These are phyloP conservation scores for Talaromyces piceae DNA, from an alignment of 2,329 filamentous ascomycete species.

Conservation along the genomic window DNA sequence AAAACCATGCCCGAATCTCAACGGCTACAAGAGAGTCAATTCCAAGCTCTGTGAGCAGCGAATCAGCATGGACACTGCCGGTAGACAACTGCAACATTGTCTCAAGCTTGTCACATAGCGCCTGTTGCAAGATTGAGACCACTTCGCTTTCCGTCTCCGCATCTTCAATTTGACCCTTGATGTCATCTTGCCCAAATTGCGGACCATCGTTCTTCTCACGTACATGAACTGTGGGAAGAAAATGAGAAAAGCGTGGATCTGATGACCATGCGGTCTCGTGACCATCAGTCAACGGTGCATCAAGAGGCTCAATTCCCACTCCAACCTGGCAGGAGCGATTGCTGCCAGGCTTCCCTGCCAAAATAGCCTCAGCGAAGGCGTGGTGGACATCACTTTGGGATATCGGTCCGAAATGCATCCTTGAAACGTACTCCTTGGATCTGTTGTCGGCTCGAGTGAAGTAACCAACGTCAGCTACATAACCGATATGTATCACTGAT, in stretches of 20 bases:
- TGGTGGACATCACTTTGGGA: not conserved
- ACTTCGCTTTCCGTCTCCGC: not conserved
- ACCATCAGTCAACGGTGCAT: not conserved
- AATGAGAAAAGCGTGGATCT: not conserved
- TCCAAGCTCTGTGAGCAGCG: constrained; percentile 13
- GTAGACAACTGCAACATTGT: not conserved
- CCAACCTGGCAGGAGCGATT: constrained; percentile 14
- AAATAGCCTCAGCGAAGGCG: not conserved
- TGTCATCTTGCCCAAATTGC: not conserved
- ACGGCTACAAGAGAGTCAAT: constrained; percentile 15
- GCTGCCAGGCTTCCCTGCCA: not conserved
- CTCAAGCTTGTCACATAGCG: not conserved
- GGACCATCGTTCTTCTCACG: not conserved
- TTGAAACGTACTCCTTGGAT: not conserved
- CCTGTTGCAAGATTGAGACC: not conserved
- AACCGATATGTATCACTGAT: not conserved
- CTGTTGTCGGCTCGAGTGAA: not conserved
- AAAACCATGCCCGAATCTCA: constrained; percentile 34
- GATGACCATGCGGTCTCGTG: not conserved
- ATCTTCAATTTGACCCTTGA: not conserved
- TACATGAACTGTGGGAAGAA: not conserved
- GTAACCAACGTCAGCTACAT: not conserved
- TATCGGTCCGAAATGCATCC: not conserved
- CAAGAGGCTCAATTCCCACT: constrained; percentile 13
- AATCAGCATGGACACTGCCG: not conserved